Conservation (phyloP, 306 rosid species). For the Corylus heterophylla region DNA sequence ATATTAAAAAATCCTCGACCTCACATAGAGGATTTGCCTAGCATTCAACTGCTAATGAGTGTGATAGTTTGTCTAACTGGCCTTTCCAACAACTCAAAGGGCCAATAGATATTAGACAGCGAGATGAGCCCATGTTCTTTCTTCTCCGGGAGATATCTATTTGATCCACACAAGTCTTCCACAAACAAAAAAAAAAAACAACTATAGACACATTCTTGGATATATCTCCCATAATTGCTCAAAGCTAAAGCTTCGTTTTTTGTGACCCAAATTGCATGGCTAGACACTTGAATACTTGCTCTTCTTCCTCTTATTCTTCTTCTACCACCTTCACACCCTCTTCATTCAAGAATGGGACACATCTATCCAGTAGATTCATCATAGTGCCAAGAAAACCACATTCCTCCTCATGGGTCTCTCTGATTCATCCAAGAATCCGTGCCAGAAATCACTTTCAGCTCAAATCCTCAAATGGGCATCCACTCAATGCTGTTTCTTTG, state of each 20-base stretch:
- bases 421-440: constrained; percentile 31
- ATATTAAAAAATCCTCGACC: not conserved
- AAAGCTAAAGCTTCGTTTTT: constrained; percentile 21
- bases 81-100: constrained; percentile 15
- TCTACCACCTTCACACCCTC: constrained; percentile 41
- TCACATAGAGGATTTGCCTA: not conserved
- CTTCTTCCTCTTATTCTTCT: constrained; percentile 53
- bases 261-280: constrained; percentile 53
- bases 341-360: constrained; percentile 44
- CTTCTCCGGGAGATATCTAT: not conserved
- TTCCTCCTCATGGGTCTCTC: constrained; percentile 41
- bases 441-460: constrained; percentile 56
- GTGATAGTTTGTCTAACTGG: not conserved
- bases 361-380: constrained; percentile 31
- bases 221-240: constrained; percentile 8
- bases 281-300: constrained; percentile 34
- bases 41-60: not conserved
- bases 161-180: not conserved
- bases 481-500: constrained; percentile 59
- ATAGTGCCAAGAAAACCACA: constrained; percentile 32
- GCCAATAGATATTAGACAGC: not conserved
- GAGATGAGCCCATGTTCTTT: not conserved
- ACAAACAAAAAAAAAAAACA: not conserved
- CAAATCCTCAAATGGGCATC: constrained; percentile 80
- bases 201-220: not conserved